phyloP scores from a whole-genome alignment of 176 grass and related monocot species.

The Raddia guianensis region DNA sequence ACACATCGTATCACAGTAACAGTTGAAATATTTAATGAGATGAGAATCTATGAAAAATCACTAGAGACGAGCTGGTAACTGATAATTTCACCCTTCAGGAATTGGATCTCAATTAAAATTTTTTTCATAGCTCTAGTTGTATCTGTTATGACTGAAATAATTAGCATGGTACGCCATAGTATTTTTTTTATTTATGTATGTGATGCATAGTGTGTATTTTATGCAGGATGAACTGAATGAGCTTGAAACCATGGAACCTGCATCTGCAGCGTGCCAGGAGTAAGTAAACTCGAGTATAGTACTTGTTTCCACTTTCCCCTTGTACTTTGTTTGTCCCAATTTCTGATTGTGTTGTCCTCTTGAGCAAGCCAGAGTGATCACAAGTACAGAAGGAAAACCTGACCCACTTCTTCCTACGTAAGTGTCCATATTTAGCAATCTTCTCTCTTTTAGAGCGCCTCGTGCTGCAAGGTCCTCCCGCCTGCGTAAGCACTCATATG shows the following conservation, averaged over 20 bases:
- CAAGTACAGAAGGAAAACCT: conserved; percentile 78
- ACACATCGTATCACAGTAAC: neutral
- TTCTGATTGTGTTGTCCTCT: conserved; percentile 14
- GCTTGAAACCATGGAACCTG: conserved; percentile 77
- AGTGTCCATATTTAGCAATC: conserved; percentile 21
- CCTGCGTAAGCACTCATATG: neutral
- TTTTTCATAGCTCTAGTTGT: neutral
- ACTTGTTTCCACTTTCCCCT: conserved; percentile 11
- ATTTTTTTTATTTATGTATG: conserved; percentile 10
- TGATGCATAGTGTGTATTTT: conserved; percentile 31
- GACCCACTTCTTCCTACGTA: conserved; percentile 90
- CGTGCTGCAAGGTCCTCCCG: neutral
- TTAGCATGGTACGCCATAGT: neutral
- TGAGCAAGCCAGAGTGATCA: conserved; percentile 61
- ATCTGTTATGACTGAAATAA: neutral
- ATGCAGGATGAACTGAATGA: conserved; percentile 80
- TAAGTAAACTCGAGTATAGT: conserved; percentile 54
- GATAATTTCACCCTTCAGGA: neutral
- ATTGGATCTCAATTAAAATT: neutral
- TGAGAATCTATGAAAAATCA: neutral
- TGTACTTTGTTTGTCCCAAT: neutral
- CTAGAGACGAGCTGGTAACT: neutral
- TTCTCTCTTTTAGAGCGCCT: neutral
- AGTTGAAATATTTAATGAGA: neutral
- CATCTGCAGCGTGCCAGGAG: conserved; percentile 82